A percentile compares a stretch with the other conserved stretches of the same genome.
phyloP scores from a whole-genome alignment of 495 filamentous ascomycete species.

The Penicillium odoratum region DNA sequence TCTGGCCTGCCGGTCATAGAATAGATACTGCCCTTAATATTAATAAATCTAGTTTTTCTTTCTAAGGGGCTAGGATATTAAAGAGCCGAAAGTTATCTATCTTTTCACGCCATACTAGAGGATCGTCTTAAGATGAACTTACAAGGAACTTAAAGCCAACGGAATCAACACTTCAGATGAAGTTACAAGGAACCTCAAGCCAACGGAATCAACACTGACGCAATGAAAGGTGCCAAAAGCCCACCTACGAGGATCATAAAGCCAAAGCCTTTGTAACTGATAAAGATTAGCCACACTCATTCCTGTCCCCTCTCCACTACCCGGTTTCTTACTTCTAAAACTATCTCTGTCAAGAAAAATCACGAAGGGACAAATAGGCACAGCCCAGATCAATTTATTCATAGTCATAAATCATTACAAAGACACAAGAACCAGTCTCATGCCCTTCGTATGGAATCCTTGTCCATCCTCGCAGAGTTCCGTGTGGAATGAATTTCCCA shows the following conservation, averaged over 20 bases:
- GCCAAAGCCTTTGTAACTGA: too few species aligned
- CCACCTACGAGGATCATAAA: too few species aligned
- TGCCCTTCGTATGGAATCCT: conserved; percentile 1
- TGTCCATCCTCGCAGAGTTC: conserved; percentile 15
- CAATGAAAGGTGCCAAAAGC: too few species aligned
- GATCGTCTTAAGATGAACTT: neutral
- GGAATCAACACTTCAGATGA: too few species aligned
- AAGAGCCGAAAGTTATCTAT: neutral
- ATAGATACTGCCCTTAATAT: conserved; percentile 27
- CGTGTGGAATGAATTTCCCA: conserved; percentile 33
- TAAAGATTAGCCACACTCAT: too few species aligned
- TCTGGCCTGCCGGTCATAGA: neutral
- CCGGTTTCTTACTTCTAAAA: too few species aligned
- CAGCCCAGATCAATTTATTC: neutral
- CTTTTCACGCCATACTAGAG: neutral
- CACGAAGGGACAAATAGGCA: neutral
- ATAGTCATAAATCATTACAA: neutral
- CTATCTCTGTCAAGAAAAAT: neutral
- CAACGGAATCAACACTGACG: too few species aligned
- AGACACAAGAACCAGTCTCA: neutral
- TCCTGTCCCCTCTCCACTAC: too few species aligned
- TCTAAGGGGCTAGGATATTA: neutral
- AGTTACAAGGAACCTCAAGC: too few species aligned
- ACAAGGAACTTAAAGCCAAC: neutral
- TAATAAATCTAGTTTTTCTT: conserved; percentile 13